Base-by-base conservation (phyloP, 176 grass and related monocot genomes). In the Ampelocalamus luodianensis region DNA sequence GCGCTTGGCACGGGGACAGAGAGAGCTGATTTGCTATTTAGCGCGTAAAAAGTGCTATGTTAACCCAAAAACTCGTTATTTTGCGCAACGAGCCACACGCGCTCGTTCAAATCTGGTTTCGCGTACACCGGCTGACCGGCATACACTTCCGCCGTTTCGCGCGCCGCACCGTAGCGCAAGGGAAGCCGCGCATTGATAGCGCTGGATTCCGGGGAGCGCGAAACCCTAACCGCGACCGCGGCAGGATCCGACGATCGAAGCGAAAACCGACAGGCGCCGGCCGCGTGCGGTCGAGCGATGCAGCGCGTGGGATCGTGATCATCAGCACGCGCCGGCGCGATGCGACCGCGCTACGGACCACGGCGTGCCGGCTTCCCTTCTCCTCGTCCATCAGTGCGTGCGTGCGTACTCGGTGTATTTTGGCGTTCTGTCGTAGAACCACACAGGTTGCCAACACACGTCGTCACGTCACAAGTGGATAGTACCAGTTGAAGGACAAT, bases 281-380 rank as follows among this genome's bases (percentile, higher is more conserved):
- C 23, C 23, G 10, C 10, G 59, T 11, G 59, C 10, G 59, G 23
- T 27, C 59, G n/a, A 26, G 12, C 61, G 24, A 29, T 14, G 13
- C 26, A 63, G 24, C 54, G 14, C 2, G 22, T 10, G 7, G 22
- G 12, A 62, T 78, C 75, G 16, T 44, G 36, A 43, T 62, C 75
- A 61, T 44, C n/a, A 23, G 29, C 48, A n/a, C 49, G 72, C 72
- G 49, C 72, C 27, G 49, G 72, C 32, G 48, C 71, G 45, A 73
- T 29, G 71, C 71, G 44, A 29, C 55, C 55, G 55, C 3, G 20
- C 38, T 43, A 43, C 15, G 45, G 2, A 6, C 43, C 43, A 32
- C 6, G 7, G 8, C 71, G 71, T 49, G 71, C 71, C 43, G 43
- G 23, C n/a, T 49, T 44, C 69, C 69, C 69, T 49, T 46, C 24